phyloP scores from a whole-genome alignment of 495 filamentous ascomycete species.

The Penicillium cinerascens region DNA sequence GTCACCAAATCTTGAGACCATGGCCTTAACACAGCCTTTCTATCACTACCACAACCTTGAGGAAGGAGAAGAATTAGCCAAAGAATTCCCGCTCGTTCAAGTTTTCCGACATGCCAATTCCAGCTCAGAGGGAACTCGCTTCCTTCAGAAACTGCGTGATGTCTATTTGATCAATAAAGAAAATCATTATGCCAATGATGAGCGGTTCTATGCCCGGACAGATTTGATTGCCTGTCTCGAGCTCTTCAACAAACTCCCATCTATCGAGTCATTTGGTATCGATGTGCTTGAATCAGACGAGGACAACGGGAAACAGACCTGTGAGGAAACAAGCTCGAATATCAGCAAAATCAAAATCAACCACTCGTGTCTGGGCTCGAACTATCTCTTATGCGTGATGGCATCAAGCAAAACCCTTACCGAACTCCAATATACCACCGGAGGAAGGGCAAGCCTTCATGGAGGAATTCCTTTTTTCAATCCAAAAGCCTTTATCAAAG shows the following conservation, averaged over 20 bases:
- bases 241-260: conserved; percentile 18
- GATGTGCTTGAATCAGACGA: conserved; percentile 14
- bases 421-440: conserved; percentile 20
- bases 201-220: conserved; percentile 13
- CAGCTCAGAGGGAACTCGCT: conserved; percentile 3
- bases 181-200: not conserved
- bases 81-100: conserved; percentile 12
- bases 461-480: conserved; percentile 9
- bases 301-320: not conserved
- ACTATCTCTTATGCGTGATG: conserved; percentile 13
- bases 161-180: conserved; percentile 17
- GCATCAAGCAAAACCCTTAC: conserved; percentile 15
- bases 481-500: conserved; percentile 20
- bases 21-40: conserved; percentile 15
- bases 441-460: conserved; percentile 14
- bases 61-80: too few relatives aligned
- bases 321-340: conserved; percentile 11
- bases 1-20: conserved; percentile 23
- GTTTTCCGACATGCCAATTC: conserved; percentile 15
- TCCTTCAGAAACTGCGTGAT: conserved; percentile 22
- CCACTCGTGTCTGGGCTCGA: conserved; percentile 13
- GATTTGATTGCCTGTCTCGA: conserved; percentile 10
- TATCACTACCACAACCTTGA: not conserved
- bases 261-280: conserved; percentile 21
- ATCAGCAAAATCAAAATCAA: conserved; percentile 16